These are phyloP conservation scores for Raphanus sativus DNA, from an alignment of 345 rosid genomes.

Conservation along the genomic window DNA sequence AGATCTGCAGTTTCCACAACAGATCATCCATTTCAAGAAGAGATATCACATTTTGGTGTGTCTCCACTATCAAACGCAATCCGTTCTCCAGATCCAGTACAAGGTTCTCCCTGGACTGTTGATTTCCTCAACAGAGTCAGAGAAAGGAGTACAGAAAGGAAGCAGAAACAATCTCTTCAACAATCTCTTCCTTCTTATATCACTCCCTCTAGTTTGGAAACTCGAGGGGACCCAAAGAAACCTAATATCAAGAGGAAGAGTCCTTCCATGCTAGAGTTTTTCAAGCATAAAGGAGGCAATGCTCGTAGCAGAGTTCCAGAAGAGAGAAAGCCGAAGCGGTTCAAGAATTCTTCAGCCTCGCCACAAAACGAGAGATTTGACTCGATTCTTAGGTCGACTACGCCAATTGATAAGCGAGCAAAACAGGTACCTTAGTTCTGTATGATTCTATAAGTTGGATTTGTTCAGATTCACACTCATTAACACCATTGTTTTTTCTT, in stretches of 20 bases:
- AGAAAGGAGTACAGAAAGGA: slow-evolving; percentile 65
- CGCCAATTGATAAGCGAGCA: slow-evolving; percentile 60
- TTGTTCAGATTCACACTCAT: background rate
- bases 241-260: slow-evolving; percentile 59
- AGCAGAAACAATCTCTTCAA: slow-evolving; percentile 55
- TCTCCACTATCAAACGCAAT: slow-evolving; percentile 70
- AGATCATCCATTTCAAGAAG: slow-evolving; percentile 46
- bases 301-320: slow-evolving; percentile 41
- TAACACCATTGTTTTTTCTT: background rate
- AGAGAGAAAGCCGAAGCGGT: slow-evolving; percentile 60
- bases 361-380: slow-evolving; percentile 40
- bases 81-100: slow-evolving; percentile 47
- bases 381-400: slow-evolving; percentile 32
- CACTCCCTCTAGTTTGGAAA: slow-evolving; percentile 42
- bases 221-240: slow-evolving; percentile 45
- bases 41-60: slow-evolving; percentile 51
- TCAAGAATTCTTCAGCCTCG: slow-evolving; percentile 42
- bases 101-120: slow-evolving; percentile 91
- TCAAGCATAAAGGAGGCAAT: slow-evolving; percentile 74
- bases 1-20: slow-evolving; percentile 41
- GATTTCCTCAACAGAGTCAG: slow-evolving; percentile 80
- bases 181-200: slow-evolving; percentile 52
- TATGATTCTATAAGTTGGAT: background rate
- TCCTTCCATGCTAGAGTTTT: slow-evolving; percentile 77
- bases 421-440: slow-evolving; percentile 46